These are phyloP conservation scores for Mimosa pudica DNA, from an alignment of 306 rosid genomes.

Conservation along the genomic window DNA sequence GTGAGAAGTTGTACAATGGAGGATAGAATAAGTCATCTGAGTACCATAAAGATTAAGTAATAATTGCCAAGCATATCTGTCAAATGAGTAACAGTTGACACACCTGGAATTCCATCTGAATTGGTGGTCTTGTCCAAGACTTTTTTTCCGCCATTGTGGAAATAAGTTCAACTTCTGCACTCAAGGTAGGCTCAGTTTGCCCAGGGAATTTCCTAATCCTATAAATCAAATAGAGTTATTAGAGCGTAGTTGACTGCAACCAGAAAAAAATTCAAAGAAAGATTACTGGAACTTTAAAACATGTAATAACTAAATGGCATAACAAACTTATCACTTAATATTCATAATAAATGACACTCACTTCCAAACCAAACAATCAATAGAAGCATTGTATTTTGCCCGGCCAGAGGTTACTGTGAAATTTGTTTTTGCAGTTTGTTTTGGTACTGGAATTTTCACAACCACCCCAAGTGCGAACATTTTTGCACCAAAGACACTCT, in stretches of 20 bases:
- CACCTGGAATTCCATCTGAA: slow-evolving; percentile 99
- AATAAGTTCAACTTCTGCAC: slow-evolving; percentile 98
- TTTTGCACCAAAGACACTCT: slow-evolving; percentile 84
- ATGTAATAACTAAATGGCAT: background rate
- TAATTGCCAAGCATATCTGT: slow-evolving; percentile 1
- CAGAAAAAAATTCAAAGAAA: slow-evolving; percentile 1
- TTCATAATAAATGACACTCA: slow-evolving; percentile 47
- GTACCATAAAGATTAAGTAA: background rate
- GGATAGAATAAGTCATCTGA: background rate
- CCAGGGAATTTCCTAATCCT: slow-evolving; percentile 96
- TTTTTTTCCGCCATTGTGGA: slow-evolving; percentile 94
- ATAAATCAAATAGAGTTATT: slow-evolving; percentile 3
- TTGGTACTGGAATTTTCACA: slow-evolving; percentile 88
- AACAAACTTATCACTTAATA: background rate
- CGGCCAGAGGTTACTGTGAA: slow-evolving; percentile 91
- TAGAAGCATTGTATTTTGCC: slow-evolving; percentile 83
- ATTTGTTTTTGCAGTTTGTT: slow-evolving; percentile 87
- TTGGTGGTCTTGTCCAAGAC: slow-evolving; percentile 94
- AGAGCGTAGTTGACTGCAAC: background rate
- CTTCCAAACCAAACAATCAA: slow-evolving; percentile 92
- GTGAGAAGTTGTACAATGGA: slow-evolving; percentile 10
- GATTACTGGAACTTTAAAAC: background rate
- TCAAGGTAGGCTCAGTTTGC: slow-evolving; percentile 95
- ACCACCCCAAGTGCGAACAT: slow-evolving; percentile 96
- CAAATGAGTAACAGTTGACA: slow-evolving; percentile 31